Evolutionary conservation across 768 basidiomycete genomes (phyloP), one percentile per base, ranked within the genome.

Genomic region (Lentinus tigrinus): DNA sequence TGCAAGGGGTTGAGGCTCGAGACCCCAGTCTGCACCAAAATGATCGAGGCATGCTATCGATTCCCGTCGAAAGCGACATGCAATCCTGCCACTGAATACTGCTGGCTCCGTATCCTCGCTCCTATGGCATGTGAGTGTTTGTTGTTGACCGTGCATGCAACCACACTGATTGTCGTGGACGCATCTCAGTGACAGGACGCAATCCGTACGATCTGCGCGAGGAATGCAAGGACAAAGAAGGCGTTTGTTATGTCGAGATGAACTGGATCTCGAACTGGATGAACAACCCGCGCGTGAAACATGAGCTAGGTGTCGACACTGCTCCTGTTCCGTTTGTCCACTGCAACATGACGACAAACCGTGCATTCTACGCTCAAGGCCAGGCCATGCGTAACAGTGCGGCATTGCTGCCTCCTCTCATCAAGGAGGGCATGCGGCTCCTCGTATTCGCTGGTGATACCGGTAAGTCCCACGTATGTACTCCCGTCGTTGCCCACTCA

Each of bases 21-120:
- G 70, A 79, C 83, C 9, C 84, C 88, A 0, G 84, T 83, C 2
- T 96, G 95, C 74, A 83, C 93, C 68, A 76, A 81, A 28, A 75
- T 95, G 34, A 80, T 88, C 64, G 78, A 88, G 52, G 75, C 79
- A 24, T 96, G 95, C 75, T 89, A 91, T 69, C 67, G 77, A 44
- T 83, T 72, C 60, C 72, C 79, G 59, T 84, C 81, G 8, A 80
- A 81, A 40, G 77, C 86, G n/a, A 77, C 84, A 24, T 91, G 91
- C 63, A 78, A 87, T 11, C 85, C 89, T 47, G 91, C 93, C 2
- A 74, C 76, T 2, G 63, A 88, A 36, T 91, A 92, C 73, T 95
- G 93, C 77, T 87, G 82, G 67, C 74, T 76, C 23, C 85, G 88
- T 63, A 68, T 93, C 6, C 80, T 82, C 48, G 81, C 74, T 14